Percentiles rank a stretch among this genome's conserved stretches.
These are phyloP conservation scores for Diaporthe caulivora DNA, from an alignment of 2,329 filamentous ascomycete genomes.

Conservation along the genomic window DNA sequence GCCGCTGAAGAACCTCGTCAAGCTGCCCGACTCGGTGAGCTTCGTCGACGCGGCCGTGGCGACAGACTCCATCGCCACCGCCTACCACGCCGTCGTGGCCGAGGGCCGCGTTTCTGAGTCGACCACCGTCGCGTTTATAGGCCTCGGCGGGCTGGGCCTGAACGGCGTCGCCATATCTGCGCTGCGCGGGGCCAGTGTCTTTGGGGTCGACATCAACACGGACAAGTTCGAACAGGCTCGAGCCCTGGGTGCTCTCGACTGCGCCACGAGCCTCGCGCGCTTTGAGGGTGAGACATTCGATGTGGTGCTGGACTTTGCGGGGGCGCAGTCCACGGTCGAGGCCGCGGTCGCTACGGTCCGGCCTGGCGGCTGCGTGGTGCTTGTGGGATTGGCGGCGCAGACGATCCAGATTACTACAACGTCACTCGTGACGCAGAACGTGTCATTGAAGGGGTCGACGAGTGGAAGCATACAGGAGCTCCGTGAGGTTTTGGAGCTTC, in stretches of 20 bases:
- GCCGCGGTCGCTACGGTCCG: background rate
- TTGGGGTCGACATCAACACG: background rate
- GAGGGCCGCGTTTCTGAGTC: background rate
- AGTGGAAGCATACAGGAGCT: background rate
- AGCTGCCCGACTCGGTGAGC: background rate
- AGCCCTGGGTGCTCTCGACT: background rate
- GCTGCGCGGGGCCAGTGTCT: background rate
- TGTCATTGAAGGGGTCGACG: background rate
- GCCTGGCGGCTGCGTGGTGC: background rate
- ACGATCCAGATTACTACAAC: background rate
- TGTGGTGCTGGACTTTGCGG: background rate
- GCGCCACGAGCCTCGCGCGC: background rate
- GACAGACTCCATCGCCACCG: slow-evolving; percentile 1
- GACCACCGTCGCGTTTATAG: background rate
- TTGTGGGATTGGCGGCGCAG: background rate
- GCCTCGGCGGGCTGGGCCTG: background rate
- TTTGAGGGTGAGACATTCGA: background rate
- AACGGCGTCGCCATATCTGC: slow-evolving; percentile 1
- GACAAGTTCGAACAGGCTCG: background rate
- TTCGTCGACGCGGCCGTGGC: slow-evolving; percentile 4
- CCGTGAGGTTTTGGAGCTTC: background rate
- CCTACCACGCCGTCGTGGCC: background rate
- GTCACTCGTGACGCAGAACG: background rate
- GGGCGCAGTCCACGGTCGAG: background rate
- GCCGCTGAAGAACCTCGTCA: slow-evolving; percentile 5